Evolutionary conservation across 345 rosid species (phyloP).

Genomic region (Moricandia arvensis): DNA sequence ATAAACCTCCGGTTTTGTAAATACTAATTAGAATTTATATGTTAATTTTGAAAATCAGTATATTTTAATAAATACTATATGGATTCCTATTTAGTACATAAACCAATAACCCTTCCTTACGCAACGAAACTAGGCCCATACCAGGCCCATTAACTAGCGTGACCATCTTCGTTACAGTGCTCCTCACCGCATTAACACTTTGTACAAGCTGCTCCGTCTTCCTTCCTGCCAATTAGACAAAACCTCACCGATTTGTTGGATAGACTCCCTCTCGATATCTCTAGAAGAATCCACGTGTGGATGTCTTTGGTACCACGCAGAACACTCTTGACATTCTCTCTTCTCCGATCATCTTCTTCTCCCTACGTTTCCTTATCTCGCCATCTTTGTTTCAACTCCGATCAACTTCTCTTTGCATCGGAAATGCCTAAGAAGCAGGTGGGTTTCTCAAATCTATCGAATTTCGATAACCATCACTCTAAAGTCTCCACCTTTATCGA

Average conservation of each 20-base stretch:
- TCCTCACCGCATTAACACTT: conserved; percentile 2
- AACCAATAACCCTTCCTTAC: too few relatives aligned
- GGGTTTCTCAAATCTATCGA: background rate
- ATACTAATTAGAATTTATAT: too few relatives aligned
- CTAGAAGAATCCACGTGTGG: too few relatives aligned
- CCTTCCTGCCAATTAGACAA: background rate
- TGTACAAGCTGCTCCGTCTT: background rate
- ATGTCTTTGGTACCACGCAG: too few relatives aligned
- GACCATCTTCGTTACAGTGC: background rate
- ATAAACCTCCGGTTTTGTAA: too few relatives aligned
- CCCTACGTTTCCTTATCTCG: conserved; percentile 29
- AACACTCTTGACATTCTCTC: too few relatives aligned
- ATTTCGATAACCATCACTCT: background rate
- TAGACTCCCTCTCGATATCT: background rate
- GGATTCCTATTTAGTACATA: too few relatives aligned
- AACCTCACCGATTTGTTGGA: background rate
- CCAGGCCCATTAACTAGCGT: background rate
- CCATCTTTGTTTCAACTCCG: conserved; percentile 29
- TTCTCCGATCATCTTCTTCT: conserved; percentile 1
- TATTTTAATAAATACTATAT: too few relatives aligned
- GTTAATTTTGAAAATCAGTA: too few relatives aligned
- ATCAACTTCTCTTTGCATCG: background rate
- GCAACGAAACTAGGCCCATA: background rate
- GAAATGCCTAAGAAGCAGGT: conserved; percentile 52
- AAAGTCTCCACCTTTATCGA: background rate